A percentile compares a stretch with the other conserved stretches of the same genome.
These are phyloP conservation scores for Exophiala spinifera DNA, from an alignment of 2,329 filamentous ascomycete genomes.

Conservation along the genomic window DNA sequence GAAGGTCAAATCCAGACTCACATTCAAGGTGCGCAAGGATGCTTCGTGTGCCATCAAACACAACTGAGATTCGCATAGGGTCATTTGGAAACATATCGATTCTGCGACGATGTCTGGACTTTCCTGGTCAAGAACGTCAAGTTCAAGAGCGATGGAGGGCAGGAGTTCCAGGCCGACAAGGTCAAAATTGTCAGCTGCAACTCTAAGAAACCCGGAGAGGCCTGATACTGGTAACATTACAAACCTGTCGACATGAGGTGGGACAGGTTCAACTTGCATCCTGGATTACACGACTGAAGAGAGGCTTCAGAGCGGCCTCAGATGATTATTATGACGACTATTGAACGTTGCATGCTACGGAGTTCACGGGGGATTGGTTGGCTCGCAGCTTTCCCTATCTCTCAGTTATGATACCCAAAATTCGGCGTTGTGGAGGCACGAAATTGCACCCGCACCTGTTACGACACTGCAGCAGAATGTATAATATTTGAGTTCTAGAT, in stretches of 20 bases:
- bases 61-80: slow-evolving; percentile 58
- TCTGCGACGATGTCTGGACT: slow-evolving; percentile 99
- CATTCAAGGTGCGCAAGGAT: slow-evolving; percentile 74
- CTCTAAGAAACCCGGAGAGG: slow-evolving; percentile 72
- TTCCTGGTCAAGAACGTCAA: slow-evolving; percentile 98
- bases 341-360: too few relatives aligned
- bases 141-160: slow-evolving; percentile 91
- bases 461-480: too few relatives aligned
- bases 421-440: neutral
- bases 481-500: too few relatives aligned
- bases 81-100: slow-evolving; percentile 95
- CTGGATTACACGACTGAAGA: too few relatives aligned
- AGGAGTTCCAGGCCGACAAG: slow-evolving; percentile 76
- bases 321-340: too few relatives aligned
- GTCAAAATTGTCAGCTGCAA: slow-evolving; percentile 99
- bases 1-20: slow-evolving; percentile 84
- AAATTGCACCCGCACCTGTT: too few relatives aligned
- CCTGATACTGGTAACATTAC: slow-evolving; percentile 3
- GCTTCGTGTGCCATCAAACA: neutral
- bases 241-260: neutral
- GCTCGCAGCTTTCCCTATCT: neutral
- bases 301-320: too few relatives aligned
- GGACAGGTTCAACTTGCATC: too few relatives aligned
- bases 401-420: neutral
- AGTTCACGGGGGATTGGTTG: too few relatives aligned